Evolutionary conservation across 2,329 filamentous ascomycete species (phyloP).

Genomic region (Chrysoporthe deuterocubensis): DNA sequence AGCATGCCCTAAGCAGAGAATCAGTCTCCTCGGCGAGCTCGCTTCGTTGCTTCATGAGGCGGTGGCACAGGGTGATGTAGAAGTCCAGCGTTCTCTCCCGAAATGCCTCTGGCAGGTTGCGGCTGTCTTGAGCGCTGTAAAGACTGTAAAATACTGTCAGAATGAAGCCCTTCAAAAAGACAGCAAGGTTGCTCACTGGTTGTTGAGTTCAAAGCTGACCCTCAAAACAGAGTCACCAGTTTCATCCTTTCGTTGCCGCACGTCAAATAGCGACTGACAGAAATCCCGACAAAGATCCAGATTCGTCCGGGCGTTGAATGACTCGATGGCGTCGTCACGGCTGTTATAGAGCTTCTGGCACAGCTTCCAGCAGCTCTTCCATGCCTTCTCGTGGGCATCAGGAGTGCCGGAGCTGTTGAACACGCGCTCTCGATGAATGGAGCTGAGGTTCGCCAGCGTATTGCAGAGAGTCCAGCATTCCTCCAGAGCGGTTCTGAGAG

Average conservation of each 20-base stretch:
- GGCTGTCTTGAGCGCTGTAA: conserved; percentile 84
- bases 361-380: conserved; percentile 92
- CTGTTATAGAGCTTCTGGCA: conserved; percentile 89
- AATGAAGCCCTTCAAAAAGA: background rate
- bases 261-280: conserved; percentile 88
- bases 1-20: conserved; percentile 81
- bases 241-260: conserved; percentile 77
- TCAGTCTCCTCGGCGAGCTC: conserved; percentile 82
- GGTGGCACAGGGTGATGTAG: conserved; percentile 90
- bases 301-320: conserved; percentile 72
- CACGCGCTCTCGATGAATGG: conserved; percentile 77
- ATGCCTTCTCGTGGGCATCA: conserved; percentile 83
- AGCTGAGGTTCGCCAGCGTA: conserved; percentile 82
- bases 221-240: conserved; percentile 82
- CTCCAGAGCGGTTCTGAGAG: conserved; percentile 75
- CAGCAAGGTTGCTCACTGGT: conserved; percentile 63
- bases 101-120: conserved; percentile 82
- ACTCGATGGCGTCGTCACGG: conserved; percentile 69
- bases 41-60: conserved; percentile 91
- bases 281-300: conserved; percentile 90
- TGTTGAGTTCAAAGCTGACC: conserved; percentile 94
- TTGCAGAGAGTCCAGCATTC: conserved; percentile 97
- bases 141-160: conserved; percentile 53
- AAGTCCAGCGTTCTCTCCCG: conserved; percentile 90
- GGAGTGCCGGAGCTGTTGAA: conserved; percentile 76